Percentiles rank a stretch among this genome's conserved stretches.
These are phyloP conservation scores for Lasiodiplodia sp. DNA, from an alignment of 2,329 filamentous ascomycete genomes.

Conservation along the genomic window DNA sequence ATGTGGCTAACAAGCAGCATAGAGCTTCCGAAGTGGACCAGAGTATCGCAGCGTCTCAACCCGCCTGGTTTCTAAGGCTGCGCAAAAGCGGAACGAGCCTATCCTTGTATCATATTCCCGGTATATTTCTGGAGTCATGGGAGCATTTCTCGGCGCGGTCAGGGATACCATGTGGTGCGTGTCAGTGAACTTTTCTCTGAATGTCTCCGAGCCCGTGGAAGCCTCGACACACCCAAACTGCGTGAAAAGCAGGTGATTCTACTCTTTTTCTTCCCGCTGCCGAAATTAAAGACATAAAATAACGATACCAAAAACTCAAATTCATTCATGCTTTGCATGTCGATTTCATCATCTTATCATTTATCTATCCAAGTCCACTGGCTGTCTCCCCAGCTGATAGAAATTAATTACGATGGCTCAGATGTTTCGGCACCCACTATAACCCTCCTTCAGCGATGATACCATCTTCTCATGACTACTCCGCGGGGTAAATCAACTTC, in stretches of 20 bases:
- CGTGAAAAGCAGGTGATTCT: background rate
- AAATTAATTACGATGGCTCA: no score
- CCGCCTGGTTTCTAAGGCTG: slow-evolving; percentile 82
- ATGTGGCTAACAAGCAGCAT: slow-evolving; percentile 15
- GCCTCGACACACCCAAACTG: background rate
- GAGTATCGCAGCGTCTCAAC: slow-evolving; percentile 91
- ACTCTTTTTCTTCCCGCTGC: background rate
- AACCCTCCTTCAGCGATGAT: no score
- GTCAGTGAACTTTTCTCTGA: background rate
- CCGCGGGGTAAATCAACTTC: no score
- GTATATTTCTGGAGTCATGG: slow-evolving; percentile 15
- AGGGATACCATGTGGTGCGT: slow-evolving; percentile 2
- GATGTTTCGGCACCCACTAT: no score
- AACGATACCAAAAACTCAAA: background rate
- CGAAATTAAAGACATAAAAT: background rate
- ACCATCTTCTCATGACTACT: no score
- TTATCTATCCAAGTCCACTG: no score
- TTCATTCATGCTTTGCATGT: background rate
- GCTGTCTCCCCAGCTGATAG: no score
- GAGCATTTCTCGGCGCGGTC: slow-evolving; percentile 13
- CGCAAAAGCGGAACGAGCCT: background rate
- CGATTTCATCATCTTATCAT: no score
- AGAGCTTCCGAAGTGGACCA: slow-evolving; percentile 77
- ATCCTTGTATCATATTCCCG: slow-evolving; percentile 8
- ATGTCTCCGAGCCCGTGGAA: background rate